Conservation (phyloP, 352 stramenopile genomes). For the Phytopythium delawarense region DNA sequence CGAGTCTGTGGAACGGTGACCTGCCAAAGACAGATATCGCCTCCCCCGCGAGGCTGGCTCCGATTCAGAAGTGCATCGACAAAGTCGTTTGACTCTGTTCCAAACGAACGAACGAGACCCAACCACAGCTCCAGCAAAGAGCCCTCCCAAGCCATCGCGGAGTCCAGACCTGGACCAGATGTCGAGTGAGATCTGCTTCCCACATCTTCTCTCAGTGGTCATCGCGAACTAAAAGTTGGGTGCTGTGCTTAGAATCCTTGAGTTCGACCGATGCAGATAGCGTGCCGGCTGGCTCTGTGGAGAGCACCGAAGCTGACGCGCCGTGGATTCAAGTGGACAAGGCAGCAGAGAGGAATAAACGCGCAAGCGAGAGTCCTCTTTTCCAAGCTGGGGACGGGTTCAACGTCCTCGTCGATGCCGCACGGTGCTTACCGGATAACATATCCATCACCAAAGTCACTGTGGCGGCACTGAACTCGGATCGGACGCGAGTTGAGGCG, state of each 20-base stretch:
- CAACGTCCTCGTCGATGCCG: conserved; percentile 76
- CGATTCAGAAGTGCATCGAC: not conserved
- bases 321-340: conserved; percentile 45
- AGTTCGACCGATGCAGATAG: not conserved
- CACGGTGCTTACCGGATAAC: conserved; percentile 68
- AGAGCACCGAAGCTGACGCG: not conserved
- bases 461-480: conserved; percentile 47
- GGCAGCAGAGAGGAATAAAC: conserved; percentile 17
- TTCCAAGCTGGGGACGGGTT: conserved; percentile 74
- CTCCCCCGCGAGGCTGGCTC: not conserved
- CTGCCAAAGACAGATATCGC: not conserved
- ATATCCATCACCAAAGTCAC: conserved; percentile 70
- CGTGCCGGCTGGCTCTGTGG: not conserved
- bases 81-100: not conserved
- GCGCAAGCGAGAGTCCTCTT: conserved; percentile 13
- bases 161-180: not conserved
- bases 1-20: not conserved
- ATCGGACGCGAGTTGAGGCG: conserved; percentile 33
- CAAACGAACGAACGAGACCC: not conserved
- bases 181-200: not conserved
- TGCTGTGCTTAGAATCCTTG: not conserved
- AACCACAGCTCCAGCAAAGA: not conserved
- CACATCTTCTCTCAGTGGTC: too few species aligned
- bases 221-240: not conserved
- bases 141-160: not conserved